A percentile compares a stretch with the other conserved stretches of the same genome.
Evolutionary conservation across 2,329 filamentous ascomycete genomes (phyloP).

Genomic region (Triangularia setosa): DNA sequence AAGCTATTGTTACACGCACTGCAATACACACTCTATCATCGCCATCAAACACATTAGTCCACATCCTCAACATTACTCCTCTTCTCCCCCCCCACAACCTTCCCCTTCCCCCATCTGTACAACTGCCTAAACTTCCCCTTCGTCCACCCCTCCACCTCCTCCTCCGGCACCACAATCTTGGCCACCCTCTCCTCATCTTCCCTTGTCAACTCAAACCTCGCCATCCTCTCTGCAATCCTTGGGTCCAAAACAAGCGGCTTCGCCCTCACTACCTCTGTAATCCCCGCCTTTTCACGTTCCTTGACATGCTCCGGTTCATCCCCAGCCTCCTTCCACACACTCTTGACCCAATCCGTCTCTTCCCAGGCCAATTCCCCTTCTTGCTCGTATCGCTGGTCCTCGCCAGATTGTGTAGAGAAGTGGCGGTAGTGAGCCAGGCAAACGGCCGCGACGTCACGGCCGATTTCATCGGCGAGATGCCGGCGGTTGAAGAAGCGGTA

Average conservation of each 20-base stretch:
- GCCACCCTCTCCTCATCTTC: constrained; percentile 67
- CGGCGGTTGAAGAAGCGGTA: constrained; percentile 85
- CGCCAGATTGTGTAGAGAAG: constrained; percentile 41
- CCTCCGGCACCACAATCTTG: constrained; percentile 59
- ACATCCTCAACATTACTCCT: constrained; percentile 29
- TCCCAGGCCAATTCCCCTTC: constrained; percentile 55
- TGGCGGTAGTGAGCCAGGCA: constrained; percentile 62
- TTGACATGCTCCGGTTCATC: constrained; percentile 34
- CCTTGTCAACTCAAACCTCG: constrained; percentile 64
- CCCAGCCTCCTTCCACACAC: constrained; percentile 33
- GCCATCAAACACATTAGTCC: constrained; percentile 10
- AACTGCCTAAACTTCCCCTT: constrained; percentile 55
- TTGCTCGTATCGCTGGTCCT: constrained; percentile 51
- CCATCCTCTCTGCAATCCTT: constrained; percentile 74
- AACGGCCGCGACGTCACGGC: constrained; percentile 79
- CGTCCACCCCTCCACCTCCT: constrained; percentile 67
- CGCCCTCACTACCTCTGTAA: constrained; percentile 69
- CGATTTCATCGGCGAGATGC: constrained; percentile 79
- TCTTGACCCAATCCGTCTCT: constrained; percentile 38
- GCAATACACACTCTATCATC: background rate
- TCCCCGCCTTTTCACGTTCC: constrained; percentile 30
- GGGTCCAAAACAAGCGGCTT: constrained; percentile 71
- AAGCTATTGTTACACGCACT: background rate
- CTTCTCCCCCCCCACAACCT: constrained; percentile 39
- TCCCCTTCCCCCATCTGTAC: constrained; percentile 47